phyloP scores from a whole-genome alignment of 441 rosid genomes.

The Gossypium schwendimanii region DNA sequence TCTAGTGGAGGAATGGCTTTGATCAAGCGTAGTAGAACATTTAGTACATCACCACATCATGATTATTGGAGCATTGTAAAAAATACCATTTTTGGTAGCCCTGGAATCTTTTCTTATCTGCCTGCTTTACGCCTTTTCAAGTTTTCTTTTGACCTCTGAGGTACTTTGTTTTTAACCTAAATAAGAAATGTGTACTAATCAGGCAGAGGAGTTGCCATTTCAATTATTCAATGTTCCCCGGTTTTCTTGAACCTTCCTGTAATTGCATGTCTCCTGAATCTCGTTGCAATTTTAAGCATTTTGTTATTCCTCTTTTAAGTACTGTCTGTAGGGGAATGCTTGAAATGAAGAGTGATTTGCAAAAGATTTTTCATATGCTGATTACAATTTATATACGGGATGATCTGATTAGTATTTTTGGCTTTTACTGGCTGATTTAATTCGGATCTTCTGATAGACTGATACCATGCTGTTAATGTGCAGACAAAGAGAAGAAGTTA shows the following conservation, averaged over 20 bases:
- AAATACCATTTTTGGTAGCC: too few relatives aligned
- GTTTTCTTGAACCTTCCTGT: neutral
- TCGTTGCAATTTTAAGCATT: neutral
- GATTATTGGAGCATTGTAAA: neutral
- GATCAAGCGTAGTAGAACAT: neutral
- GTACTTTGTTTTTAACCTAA: neutral
- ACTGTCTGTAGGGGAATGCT: neutral
- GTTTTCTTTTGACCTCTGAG: neutral
- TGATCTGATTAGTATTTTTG: neutral
- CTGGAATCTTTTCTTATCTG: neutral
- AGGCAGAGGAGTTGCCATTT: neutral
- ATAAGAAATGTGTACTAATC: neutral
- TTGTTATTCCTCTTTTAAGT: neutral
- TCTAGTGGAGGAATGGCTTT: neutral
- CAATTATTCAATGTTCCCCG: neutral
- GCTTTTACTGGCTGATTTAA: neutral
- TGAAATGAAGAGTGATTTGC: neutral
- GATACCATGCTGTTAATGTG: slow-evolving; percentile 9
- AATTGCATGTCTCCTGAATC: neutral
- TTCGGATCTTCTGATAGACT: neutral
- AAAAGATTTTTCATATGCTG: neutral
- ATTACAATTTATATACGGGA: neutral
- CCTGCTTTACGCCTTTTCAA: neutral
- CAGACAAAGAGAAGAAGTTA: slow-evolving; percentile 84
- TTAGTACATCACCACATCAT: neutral